phyloP scores from a whole-genome alignment of 306 rosid species.

The Styphnolobium japonicum region DNA sequence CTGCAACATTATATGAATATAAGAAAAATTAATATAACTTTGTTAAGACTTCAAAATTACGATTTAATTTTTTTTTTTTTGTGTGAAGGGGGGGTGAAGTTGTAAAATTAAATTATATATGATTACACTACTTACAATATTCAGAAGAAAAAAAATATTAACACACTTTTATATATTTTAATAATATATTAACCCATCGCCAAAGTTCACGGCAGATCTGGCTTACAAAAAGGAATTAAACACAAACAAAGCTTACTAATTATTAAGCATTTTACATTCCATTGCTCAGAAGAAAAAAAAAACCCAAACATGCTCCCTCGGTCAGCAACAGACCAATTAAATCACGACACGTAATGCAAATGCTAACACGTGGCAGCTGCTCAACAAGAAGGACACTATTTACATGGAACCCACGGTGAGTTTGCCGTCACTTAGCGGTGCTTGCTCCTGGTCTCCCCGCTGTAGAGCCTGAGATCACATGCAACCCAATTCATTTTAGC shows the following conservation, averaged over 20 bases:
- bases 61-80: too few relatives aligned
- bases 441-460: slow-evolving; percentile 70
- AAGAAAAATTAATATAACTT: too few relatives aligned
- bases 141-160: background rate
- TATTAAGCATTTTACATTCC: slow-evolving; percentile 5
- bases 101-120: background rate
- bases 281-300: background rate
- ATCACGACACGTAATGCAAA: background rate
- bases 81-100: background rate
- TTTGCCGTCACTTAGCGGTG: slow-evolving; percentile 44
- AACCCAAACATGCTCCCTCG: background rate
- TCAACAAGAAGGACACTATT: slow-evolving; percentile 6
- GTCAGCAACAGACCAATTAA: background rate
- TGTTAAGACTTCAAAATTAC: background rate
- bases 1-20: background rate
- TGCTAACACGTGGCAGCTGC: background rate
- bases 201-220: background rate
- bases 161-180: background rate
- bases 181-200: background rate
- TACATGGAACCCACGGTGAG: slow-evolving; percentile 11
- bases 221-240: background rate
- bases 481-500: slow-evolving; percentile 1
- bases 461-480: slow-evolving; percentile 74
- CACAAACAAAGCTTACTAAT: background rate
- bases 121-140: background rate